These are phyloP conservation scores for Puccinia horiana DNA, from an alignment of 1,284 basidiomycete species.

Conservation along the genomic window DNA sequence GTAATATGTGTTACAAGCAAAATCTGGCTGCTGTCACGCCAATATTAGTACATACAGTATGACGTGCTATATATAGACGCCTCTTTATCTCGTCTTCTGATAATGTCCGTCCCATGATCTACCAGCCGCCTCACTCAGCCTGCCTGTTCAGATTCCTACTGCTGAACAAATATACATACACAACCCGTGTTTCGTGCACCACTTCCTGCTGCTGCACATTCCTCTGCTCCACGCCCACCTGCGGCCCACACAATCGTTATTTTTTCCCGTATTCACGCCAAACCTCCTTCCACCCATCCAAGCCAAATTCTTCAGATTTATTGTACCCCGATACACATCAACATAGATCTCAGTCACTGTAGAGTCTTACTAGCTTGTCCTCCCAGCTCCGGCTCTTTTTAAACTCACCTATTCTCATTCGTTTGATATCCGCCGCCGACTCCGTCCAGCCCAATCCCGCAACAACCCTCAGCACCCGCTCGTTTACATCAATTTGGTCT, in stretches of 20 bases:
- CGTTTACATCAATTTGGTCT: not conserved
- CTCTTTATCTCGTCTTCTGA: not conserved
- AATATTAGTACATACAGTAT: not conserved
- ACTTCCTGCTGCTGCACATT: not conserved
- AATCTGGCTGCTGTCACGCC: not conserved
- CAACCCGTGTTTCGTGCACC: not conserved
- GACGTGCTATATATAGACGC: not conserved
- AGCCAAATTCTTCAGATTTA: no score
- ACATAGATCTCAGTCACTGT: no score
- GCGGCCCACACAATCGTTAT: constrained; percentile 4
- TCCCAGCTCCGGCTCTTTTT: not conserved
- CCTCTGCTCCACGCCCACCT: not conserved
- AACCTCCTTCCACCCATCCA: no score
- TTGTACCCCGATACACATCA: no score
- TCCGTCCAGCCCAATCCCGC: not conserved
- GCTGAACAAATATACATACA: not conserved
- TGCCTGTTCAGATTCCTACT: not conserved
- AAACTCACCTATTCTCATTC: not conserved
- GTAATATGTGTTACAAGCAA: not conserved
- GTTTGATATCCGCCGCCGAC: not conserved
- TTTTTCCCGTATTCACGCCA: not conserved
- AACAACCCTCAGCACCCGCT: not conserved
- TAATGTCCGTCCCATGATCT: not conserved
- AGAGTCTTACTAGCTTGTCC: not conserved
- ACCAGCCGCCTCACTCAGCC: not conserved